A percentile compares a stretch with the other conserved stretches of the same genome.
Conservation (phyloP, 2,329 filamentous ascomycete genomes). For the Pseudocercospora musae region DNA sequence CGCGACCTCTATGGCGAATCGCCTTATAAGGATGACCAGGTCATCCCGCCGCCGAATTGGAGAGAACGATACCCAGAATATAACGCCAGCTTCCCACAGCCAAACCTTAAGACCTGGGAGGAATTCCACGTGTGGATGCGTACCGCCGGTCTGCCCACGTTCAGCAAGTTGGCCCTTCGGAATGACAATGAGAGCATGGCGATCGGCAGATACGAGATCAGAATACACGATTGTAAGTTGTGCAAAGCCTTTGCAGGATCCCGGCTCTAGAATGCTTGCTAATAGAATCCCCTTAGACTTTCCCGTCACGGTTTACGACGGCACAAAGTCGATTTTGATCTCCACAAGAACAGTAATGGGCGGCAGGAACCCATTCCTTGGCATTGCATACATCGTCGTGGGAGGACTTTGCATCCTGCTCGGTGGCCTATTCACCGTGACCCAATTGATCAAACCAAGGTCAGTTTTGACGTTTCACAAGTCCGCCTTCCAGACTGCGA, state of each 20-base stretch:
- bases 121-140: conserved; percentile 99
- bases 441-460: conserved; percentile 88
- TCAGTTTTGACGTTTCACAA: conserved; percentile 44
- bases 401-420: conserved; percentile 89
- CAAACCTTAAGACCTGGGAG: conserved; percentile 71
- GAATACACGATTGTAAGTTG: conserved; percentile 77
- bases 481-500: background rate
- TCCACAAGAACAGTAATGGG: conserved; percentile 91
- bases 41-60: conserved; percentile 89
- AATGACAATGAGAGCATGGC: conserved; percentile 70
- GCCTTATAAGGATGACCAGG: conserved; percentile 50
- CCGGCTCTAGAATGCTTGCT: conserved; percentile 15
- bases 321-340: conserved; percentile 85
- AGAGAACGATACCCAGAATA: conserved; percentile 60
- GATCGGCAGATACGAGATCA: conserved; percentile 69
- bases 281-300: conserved; percentile 57
- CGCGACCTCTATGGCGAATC: conserved; percentile 70
- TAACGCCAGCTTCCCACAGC: conserved; percentile 67
- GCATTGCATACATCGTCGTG: conserved; percentile 92
- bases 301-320: conserved; percentile 71
- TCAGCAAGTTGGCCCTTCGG: conserved; percentile 86
- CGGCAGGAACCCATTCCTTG: conserved; percentile 90
- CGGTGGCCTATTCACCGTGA: conserved; percentile 81
- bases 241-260: conserved; percentile 3
- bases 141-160: conserved; percentile 86